Conservation (phyloP, 306 rosid genomes). For the Carpinus fangiana region DNA sequence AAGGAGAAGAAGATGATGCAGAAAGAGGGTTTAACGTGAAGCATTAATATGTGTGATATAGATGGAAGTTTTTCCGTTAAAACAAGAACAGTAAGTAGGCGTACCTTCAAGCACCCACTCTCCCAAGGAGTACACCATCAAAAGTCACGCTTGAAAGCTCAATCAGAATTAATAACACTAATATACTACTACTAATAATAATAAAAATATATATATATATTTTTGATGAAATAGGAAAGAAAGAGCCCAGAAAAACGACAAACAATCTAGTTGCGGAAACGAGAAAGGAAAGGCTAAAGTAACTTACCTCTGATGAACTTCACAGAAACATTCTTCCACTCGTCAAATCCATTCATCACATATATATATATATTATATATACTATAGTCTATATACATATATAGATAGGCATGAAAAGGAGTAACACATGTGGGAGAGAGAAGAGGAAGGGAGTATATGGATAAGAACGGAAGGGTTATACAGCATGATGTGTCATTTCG, state of each 20-base stretch:
- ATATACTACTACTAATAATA: background rate
- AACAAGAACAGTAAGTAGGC: conserved; percentile 35
- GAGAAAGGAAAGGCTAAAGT: background rate
- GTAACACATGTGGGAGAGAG: background rate
- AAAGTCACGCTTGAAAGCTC: conserved; percentile 52
- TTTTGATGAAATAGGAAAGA: background rate
- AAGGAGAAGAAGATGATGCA: background rate
- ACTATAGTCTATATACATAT: too few species aligned
- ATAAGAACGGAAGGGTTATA: background rate
- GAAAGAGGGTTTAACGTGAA: background rate
- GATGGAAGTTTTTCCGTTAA: conserved; percentile 37
- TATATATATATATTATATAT: too few species aligned
- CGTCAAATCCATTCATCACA: background rate
- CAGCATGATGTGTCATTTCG: conserved; percentile 11
- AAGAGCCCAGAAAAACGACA: background rate
- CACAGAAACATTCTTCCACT: background rate
- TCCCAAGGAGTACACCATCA: conserved; percentile 46
- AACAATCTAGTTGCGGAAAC: background rate
- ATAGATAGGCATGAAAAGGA: background rate
- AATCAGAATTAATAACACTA: background rate
- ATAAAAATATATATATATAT: too few species aligned
- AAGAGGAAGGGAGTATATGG: background rate
- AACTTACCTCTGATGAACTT: background rate
- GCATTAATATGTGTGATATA: background rate
- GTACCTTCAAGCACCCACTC: conserved; percentile 17